phyloP scores from a whole-genome alignment of 1,284 basidiomycete species.

The Trametes versicolor region DNA sequence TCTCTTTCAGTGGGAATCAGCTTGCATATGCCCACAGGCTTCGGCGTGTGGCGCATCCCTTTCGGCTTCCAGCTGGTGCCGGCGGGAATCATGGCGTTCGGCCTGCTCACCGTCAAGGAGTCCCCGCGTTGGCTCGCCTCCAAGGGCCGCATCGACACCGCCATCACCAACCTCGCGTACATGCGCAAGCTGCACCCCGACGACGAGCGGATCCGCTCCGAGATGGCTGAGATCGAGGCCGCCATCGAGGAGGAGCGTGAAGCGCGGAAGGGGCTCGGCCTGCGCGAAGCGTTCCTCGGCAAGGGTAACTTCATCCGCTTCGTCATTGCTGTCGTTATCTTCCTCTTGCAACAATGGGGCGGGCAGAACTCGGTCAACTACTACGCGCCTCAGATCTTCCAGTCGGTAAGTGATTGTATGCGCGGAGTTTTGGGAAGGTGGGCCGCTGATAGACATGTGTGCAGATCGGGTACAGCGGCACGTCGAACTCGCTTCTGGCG shows the following conservation, averaged over 20 bases:
- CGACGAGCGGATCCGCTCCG: slow-evolving; percentile 60
- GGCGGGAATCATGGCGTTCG: slow-evolving; percentile 79
- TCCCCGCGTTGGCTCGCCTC: slow-evolving; percentile 50
- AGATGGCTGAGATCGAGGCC: slow-evolving; percentile 72
- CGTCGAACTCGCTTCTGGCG: slow-evolving; percentile 73
- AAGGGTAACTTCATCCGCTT: slow-evolving; percentile 81
- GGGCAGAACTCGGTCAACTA: slow-evolving; percentile 74
- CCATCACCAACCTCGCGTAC: slow-evolving; percentile 55
- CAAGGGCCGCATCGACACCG: slow-evolving; percentile 47
- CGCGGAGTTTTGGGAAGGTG: neutral
- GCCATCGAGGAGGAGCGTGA: slow-evolving; percentile 70
- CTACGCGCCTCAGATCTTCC: slow-evolving; percentile 81
- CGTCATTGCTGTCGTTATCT: slow-evolving; percentile 71
- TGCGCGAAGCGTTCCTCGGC: slow-evolving; percentile 72
- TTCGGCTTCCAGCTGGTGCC: slow-evolving; percentile 83
- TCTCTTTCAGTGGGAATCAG: slow-evolving; percentile 64
- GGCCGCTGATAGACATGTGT: slow-evolving; percentile 17
- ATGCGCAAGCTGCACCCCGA: slow-evolving; percentile 62
- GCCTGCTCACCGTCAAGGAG: slow-evolving; percentile 74
- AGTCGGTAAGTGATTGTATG: slow-evolving; percentile 55
- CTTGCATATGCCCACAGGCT: slow-evolving; percentile 57
- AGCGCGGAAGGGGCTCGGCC: slow-evolving; percentile 63
- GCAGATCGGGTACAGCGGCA: slow-evolving; percentile 72
- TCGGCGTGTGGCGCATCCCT: slow-evolving; percentile 75
- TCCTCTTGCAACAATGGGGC: slow-evolving; percentile 72